Evolutionary conservation across 1,284 basidiomycete genomes (phyloP).

Genomic region (Meripilus lineatus): DNA sequence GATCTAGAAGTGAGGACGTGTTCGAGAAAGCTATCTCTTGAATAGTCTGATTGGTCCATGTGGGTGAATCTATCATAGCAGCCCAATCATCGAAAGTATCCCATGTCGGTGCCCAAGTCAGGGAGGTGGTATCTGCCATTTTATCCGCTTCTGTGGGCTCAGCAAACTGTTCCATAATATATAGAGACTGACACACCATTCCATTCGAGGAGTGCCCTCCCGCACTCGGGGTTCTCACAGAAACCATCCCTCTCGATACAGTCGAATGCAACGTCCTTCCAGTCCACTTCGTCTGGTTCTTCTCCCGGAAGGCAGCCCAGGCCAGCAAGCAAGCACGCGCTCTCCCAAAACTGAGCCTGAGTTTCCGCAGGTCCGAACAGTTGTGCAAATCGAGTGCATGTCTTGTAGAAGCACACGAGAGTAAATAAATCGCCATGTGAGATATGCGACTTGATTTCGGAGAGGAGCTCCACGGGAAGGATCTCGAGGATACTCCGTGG

Average conservation of each 20-base stretch:
- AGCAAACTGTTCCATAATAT: neutral
- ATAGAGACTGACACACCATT: constrained; percentile 1
- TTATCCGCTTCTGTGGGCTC: neutral
- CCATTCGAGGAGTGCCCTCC: constrained; percentile 2
- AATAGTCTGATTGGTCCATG: too few species aligned
- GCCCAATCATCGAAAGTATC: neutral
- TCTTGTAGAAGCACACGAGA: constrained; percentile 10
- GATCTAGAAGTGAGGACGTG: too few species aligned
- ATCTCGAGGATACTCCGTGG: neutral
- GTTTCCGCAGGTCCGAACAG: neutral
- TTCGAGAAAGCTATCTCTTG: neutral
- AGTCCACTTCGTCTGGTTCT: neutral
- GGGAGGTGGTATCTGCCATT: neutral
- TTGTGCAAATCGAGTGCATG: neutral
- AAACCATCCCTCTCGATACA: constrained; percentile 4
- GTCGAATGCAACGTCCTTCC: constrained; percentile 3
- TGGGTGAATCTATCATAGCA: neutral
- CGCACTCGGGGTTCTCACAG: constrained; percentile 5
- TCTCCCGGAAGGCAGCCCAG: neutral
- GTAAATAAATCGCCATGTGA: constrained; percentile 10
- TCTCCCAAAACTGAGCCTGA: constrained; percentile 1
- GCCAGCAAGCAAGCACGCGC: constrained; percentile 2
- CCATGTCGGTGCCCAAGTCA: neutral
- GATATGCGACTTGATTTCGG: constrained; percentile 8
- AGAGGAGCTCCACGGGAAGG: constrained; percentile 10